Percentiles rank a stretch among this genome's conserved stretches.
phyloP scores from a whole-genome alignment of 441 rosid species.

The Breynia disticha region DNA sequence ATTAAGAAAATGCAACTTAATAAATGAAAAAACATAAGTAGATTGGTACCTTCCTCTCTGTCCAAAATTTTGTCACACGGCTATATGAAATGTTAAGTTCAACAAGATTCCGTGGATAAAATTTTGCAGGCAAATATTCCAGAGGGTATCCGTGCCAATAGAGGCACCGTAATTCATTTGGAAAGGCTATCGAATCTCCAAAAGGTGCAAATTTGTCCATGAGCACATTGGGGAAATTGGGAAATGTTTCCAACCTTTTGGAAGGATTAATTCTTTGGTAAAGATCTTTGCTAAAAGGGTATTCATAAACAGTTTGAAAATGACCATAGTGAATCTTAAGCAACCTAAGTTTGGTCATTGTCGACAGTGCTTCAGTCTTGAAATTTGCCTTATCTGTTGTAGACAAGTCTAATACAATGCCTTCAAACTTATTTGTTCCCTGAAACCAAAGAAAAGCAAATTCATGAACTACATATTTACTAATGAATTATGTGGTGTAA shows the following conservation, averaged over 20 bases:
- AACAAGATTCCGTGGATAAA: conserved; percentile 17
- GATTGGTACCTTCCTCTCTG: conserved; percentile 2
- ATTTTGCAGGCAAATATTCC: conserved; percentile 15
- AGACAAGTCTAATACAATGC: conserved; percentile 1
- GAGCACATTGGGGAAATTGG: too few species aligned
- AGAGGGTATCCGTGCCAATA: conserved; percentile 23
- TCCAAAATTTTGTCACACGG: conserved; percentile 15
- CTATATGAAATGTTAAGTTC: conserved; percentile 18
- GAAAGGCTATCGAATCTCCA: conserved; percentile 3
- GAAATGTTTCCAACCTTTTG: not conserved
- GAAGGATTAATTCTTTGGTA: not conserved
- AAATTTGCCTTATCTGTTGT: not conserved
- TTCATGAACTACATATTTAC: not conserved
- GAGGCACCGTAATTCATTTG: conserved; percentile 17
- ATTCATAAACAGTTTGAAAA: not conserved
- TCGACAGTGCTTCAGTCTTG: not conserved
- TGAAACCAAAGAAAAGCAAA: not conserved
- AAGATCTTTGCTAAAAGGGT: not conserved
- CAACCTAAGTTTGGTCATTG: not conserved
- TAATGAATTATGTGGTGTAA: not conserved
- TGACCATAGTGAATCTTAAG: not conserved
- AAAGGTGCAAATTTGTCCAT: not conserved
- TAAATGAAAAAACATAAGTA: not conserved
- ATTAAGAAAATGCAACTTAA: not conserved
- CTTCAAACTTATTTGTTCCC: conserved; percentile 1